Base-by-base conservation (phyloP, 2,329 filamentous ascomycete species). In the Cladophialophora immunda region DNA sequence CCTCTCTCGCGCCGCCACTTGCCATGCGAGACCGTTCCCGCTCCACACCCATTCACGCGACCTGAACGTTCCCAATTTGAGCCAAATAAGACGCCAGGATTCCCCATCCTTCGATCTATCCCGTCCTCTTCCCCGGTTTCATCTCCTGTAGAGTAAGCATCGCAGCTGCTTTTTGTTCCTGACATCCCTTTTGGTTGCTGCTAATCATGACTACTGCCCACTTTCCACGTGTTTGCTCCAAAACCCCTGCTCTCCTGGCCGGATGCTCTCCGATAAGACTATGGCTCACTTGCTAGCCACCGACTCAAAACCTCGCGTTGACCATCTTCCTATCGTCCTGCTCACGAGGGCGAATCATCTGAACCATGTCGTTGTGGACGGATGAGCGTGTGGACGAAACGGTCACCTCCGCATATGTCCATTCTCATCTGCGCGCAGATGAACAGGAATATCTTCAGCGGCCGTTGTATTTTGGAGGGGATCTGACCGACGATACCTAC, bases 401-500 rank as follows among this genome's bases (percentile, higher is more conserved):
- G 0, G 75, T 83, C 47, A 76, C 76, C 41, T 75, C 76, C 4
- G 78, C 79, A 38, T 82, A 78, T 68, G 75, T 83, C 58, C 74
- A 80, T 52, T 72, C 71, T 27, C 73, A 76, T 30, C 69, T 77
- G 15, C 71, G 72, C n/a, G 71, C 74, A 4, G 73, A 77, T 5
- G 75, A 78, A 61, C 75, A 80, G 22, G 74, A 77, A 5, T 65
- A 71, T 17, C 66, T 76, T 19, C 68, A 72, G 47, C 76, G 75
- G 15, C 74, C 81, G 4, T 77, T 81, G 38, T 75, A 78, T 57
- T 74, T 78, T 5, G 81, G 81, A 3, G 81, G 82, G 57, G 80
- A 79, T 11, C 66, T 83, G 62, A 82, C 81, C 27, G 81, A 80
- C 59, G 80, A 82, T 70, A 82, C 80, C 3, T 89, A 89, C 71